Conservation (phyloP, 345 rosid genomes). For the Salix koriyanagi region DNA sequence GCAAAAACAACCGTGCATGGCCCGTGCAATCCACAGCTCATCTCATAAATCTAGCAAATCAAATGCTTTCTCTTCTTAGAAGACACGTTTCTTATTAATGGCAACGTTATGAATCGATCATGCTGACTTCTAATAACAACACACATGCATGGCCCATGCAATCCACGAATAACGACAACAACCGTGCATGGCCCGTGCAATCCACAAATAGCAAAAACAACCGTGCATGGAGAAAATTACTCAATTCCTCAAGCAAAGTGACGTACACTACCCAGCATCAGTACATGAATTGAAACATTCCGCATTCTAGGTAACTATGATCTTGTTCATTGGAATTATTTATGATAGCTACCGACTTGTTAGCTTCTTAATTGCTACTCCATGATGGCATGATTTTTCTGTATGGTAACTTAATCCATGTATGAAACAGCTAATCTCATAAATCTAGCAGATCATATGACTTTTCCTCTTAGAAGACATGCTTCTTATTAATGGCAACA, state of each 20-base stretch:
- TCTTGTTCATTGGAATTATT: neutral
- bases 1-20: neutral
- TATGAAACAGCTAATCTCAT: neutral
- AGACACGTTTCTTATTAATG: neutral
- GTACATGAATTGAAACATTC: no score
- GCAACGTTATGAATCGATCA: neutral
- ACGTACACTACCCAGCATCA: no score
- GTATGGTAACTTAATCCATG: neutral
- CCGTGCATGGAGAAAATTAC: neutral
- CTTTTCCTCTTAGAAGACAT: neutral
- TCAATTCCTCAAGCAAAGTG: neutral
- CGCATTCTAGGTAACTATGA: no score
- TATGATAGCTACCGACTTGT: neutral
- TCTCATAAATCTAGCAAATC: neutral
- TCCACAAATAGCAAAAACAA: neutral
- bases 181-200: neutral
- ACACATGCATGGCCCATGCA: constrained; percentile 16
- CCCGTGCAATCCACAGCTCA: no score
- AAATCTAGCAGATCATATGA: neutral
- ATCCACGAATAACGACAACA: neutral
- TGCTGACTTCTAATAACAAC: neutral
- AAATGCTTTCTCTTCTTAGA: neutral
- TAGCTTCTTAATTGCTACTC: neutral
- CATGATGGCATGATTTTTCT: neutral
- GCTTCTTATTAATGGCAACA: neutral